Evolutionary conservation across 352 stramenopile genomes (phyloP).

Genomic region (Globisporangium cederbergense): DNA sequence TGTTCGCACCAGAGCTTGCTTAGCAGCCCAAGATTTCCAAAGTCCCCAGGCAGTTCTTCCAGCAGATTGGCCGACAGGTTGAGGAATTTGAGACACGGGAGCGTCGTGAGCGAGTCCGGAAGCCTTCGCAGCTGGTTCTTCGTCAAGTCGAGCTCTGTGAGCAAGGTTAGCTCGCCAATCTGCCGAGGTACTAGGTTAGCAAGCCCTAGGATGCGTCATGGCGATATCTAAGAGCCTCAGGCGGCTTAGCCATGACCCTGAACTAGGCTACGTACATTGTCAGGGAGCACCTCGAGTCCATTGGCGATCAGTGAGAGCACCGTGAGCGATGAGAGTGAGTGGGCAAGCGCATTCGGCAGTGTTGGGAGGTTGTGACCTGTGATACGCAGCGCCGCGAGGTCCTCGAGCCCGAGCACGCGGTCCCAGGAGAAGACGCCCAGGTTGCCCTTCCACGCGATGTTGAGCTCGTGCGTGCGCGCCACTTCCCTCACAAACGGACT

Average conservation of each 20-base stretch:
- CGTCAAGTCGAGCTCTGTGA: slow-evolving; percentile 56
- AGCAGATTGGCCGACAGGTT: slow-evolving; percentile 56
- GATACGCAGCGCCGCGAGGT: slow-evolving; percentile 52
- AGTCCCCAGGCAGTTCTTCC: slow-evolving; percentile 36
- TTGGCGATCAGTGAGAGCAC: slow-evolving; percentile 52
- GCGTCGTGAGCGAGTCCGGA: slow-evolving; percentile 41
- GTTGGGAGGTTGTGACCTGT: slow-evolving; percentile 38
- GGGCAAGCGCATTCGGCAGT: slow-evolving; percentile 28
- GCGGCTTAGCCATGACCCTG: no score
- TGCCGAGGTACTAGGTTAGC: slow-evolving; percentile 4
- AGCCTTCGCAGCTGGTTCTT: slow-evolving; percentile 51
- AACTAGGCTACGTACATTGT: slow-evolving; percentile 30
- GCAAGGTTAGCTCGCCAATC: slow-evolving; percentile 30
- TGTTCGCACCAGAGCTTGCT: slow-evolving; percentile 50
- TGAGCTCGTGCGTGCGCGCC: slow-evolving; percentile 46
- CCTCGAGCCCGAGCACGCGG: slow-evolving; percentile 32
- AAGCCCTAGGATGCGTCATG: neutral
- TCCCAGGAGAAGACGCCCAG: slow-evolving; percentile 52
- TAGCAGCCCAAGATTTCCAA: slow-evolving; percentile 34
- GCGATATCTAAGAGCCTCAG: neutral
- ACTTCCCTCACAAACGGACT: slow-evolving; percentile 36
- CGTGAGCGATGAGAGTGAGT: slow-evolving; percentile 30
- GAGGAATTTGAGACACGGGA: slow-evolving; percentile 29
- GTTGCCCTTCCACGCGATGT: slow-evolving; percentile 63
- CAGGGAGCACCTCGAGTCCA: slow-evolving; percentile 38